Base-by-base conservation (phyloP, 495 filamentous ascomycete genomes). In the Acidomyces sp. region DNA sequence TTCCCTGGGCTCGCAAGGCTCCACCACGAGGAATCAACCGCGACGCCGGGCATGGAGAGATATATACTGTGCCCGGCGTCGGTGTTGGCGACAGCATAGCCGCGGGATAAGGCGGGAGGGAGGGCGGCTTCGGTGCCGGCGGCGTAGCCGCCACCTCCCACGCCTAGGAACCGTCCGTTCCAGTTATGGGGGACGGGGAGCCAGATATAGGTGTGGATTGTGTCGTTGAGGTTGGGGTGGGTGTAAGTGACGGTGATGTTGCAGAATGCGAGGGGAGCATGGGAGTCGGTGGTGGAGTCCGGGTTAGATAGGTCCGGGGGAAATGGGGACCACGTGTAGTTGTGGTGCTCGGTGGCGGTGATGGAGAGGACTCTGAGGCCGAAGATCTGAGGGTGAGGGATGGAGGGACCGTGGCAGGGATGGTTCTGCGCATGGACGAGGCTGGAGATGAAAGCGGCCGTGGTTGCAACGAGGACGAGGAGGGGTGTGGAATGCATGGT, bases 241-340 rank as follows among this genome's bases (percentile, higher is more conserved):
- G 65, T 66, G 45, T 68, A 65, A 4, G 55, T 54, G 21, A 69
- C 43, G 3, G 62, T 68, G 27, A 69, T 46, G 41, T 69, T 67
- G 47, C 66, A 69, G 46, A 67, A 67, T 34, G 56, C 53, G 43
- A 53, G 13, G 11, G 41, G 28, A 9, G n/a, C 9, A 21, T n/a
- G n/a, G n/a, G n/a, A n/a, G n/a, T n/a, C n/a, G 34, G 34, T 20
- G 30, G 34, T 18, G 10, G 9, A 29, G n/a, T 13, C 9, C 9
- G 9, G 26, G 26, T 29, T 29, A 29, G 29, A 29, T 13, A n/a
- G n/a, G n/a, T n/a, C n/a, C n/a, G n/a, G n/a, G n/a, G n/a, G n/a
- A n/a, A n/a, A n/a, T n/a, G n/a, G n/a, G n/a, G n/a, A n/a, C n/a
- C n/a, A n/a, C n/a, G n/a, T n/a, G n/a, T n/a, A n/a, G n/a, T n/a